phyloP scores from a whole-genome alignment of 495 filamentous ascomycete species.

The Penicillium taxi region DNA sequence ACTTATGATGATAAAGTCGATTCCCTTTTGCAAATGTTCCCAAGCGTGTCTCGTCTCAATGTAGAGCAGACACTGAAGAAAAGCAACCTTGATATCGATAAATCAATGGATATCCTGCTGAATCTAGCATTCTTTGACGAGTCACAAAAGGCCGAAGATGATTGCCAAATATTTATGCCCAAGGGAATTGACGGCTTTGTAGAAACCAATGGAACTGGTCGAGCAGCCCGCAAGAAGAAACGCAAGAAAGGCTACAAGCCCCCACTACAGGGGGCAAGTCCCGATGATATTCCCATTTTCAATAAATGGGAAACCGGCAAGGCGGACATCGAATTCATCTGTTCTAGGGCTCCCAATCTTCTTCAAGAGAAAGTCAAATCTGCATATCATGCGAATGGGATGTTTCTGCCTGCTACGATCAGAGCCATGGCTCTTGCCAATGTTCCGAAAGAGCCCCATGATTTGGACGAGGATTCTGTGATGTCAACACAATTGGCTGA shows the following conservation, averaged over 20 bases:
- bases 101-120: constrained; percentile 73
- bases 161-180: constrained; percentile 36
- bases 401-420: constrained; percentile 51
- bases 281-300: constrained; percentile 5
- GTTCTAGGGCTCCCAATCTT: constrained; percentile 33
- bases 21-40: constrained; percentile 61
- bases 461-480: constrained; percentile 36
- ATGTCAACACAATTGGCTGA: constrained; percentile 44
- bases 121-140: constrained; percentile 66
- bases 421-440: constrained; percentile 37
- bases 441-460: constrained; percentile 19
- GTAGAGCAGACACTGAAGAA: constrained; percentile 59
- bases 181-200: constrained; percentile 79
- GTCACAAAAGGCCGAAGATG: constrained; percentile 24
- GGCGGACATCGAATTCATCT: constrained; percentile 54
- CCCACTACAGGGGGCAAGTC: constrained; percentile 3
- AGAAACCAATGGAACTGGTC: constrained; percentile 30
- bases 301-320: constrained; percentile 52
- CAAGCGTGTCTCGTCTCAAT: constrained; percentile 52
- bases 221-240: constrained; percentile 33
- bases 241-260: constrained; percentile 17
- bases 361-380: constrained; percentile 48
- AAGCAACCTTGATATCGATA: constrained; percentile 51
- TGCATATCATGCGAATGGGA: constrained; percentile 53
- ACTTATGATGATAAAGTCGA: constrained; percentile 49